Conservation (phyloP, 1,284 basidiomycete genomes). For the Fomitopsis betulina region DNA sequence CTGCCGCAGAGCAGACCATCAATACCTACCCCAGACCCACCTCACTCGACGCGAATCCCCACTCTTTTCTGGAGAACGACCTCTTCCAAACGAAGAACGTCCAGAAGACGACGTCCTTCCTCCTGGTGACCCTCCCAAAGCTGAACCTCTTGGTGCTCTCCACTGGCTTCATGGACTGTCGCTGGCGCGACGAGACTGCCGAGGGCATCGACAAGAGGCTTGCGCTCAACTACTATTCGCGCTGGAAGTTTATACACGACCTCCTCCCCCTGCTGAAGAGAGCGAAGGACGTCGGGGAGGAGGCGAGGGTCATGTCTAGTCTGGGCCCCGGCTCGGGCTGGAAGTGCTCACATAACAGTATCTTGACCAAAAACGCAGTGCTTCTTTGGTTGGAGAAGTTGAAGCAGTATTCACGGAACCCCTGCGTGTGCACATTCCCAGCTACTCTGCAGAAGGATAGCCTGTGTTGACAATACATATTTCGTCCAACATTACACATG, state of each 20-base stretch:
- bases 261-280: conserved; percentile 21
- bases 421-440: no score
- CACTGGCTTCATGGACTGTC: conserved; percentile 25
- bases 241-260: conserved; percentile 27
- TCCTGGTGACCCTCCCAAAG: conserved; percentile 24
- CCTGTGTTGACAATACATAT: no score
- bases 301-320: conserved; percentile 23
- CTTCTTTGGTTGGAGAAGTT: no score
- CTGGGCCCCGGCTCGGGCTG: conserved; percentile 16
- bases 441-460: no score
- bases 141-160: conserved; percentile 33
- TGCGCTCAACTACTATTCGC: conserved; percentile 25
- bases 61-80: conserved; percentile 35
- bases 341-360: no score
- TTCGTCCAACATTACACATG: no score
- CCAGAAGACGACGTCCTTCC: conserved; percentile 18
- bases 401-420: no score
- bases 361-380: no score
- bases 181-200: conserved; percentile 25
- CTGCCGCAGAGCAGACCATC: conserved; percentile 33
- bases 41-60: conserved; percentile 12
- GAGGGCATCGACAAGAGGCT: conserved; percentile 26
- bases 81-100: conserved; percentile 31
- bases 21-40: conserved; percentile 26
- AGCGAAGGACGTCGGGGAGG: conserved; percentile 22